Evolutionary conservation across 192 early-diverging fungal genomes (phyloP), one percentile per base, ranked within the genome.

Genomic region (Entrophospora sp.): DNA sequence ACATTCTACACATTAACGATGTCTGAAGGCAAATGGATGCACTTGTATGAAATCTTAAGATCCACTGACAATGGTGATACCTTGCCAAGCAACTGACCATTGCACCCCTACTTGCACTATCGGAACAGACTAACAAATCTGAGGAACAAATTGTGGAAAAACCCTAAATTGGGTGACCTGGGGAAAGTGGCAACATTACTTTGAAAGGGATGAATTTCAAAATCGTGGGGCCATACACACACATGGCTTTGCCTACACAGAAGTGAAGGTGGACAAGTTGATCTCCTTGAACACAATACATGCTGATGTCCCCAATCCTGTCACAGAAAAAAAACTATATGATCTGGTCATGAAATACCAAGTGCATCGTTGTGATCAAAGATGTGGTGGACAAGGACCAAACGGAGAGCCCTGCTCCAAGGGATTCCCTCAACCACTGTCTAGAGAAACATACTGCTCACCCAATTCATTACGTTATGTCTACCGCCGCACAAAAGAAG

Each of bases 181-280:
- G n/a, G n/a, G n/a, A n/a, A n/a, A n/a, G n/a, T n/a, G n/a, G n/a
- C n/a, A n/a, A n/a, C n/a, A n/a, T n/a, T n/a, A 18, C 30, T 56
- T 28, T 3, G 34, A 56, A 31, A 27, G 53, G 16, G 53, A 35
- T 32, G 53, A 56, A 56, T 56, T 56, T 56, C 53, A 56, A 8
- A 56, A 31, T 36, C 14, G 53, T 9, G 53, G 53, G 2, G 30
- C 53, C 3, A 36, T 56, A 1, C 53, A 56, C 16, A 56, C 53
- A 3, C 53, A 56, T 36, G 53, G 31, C 3, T 32, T 56, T 32
- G 28, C 31, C 3, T 56, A 22, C 25, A 8, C 30, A n/a, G 14
- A 36, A 30, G 30, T n/a, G 30, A 30, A 30, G 8, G 10, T 20
- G 9, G 8, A 55, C 7, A 28, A 55, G 13, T 16, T 30, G 9